Evolutionary conservation across 331 rosid species (phyloP).

Genomic region (Saraca asoca): DNA sequence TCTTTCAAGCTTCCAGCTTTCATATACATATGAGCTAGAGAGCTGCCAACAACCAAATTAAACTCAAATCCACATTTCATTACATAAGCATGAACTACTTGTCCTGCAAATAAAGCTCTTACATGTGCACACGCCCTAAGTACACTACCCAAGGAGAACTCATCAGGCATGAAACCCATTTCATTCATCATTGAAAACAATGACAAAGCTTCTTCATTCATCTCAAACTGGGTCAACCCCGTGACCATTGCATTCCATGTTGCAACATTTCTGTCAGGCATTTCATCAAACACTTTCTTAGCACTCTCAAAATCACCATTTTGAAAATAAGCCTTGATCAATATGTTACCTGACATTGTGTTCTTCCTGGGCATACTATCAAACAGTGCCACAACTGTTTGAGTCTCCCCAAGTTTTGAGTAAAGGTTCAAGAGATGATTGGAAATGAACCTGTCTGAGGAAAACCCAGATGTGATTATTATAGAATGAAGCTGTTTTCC

Average conservation of each 20-base stretch:
- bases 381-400: conserved; percentile 51
- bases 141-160: conserved; percentile 72
- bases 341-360: conserved; percentile 72
- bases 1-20: conserved; percentile 68
- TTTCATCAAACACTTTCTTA: conserved; percentile 66
- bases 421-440: conserved; percentile 78
- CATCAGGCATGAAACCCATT: conserved; percentile 66
- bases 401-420: conserved; percentile 62
- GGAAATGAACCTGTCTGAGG: conserved; percentile 64
- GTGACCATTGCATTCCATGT: conserved; percentile 86
- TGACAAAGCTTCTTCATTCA: conserved; percentile 56
- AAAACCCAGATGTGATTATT: conserved; percentile 69
- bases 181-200: conserved; percentile 62
- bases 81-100: conserved; percentile 68
- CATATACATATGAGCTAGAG: conserved; percentile 90
- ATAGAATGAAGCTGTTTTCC: conserved; percentile 75
- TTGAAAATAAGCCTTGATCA: conserved; percentile 62
- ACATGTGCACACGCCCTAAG: conserved; percentile 85
- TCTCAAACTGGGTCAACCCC: conserved; percentile 63
- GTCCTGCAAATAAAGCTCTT: conserved; percentile 54
- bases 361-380: conserved; percentile 57
- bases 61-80: conserved; percentile 70
- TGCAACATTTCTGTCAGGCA: conserved; percentile 75
- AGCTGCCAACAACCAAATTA: conserved; percentile 72
- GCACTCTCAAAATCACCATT: conserved; percentile 57